Conservation (phyloP, 495 filamentous ascomycete species). For the Neurospora sublineolata region DNA sequence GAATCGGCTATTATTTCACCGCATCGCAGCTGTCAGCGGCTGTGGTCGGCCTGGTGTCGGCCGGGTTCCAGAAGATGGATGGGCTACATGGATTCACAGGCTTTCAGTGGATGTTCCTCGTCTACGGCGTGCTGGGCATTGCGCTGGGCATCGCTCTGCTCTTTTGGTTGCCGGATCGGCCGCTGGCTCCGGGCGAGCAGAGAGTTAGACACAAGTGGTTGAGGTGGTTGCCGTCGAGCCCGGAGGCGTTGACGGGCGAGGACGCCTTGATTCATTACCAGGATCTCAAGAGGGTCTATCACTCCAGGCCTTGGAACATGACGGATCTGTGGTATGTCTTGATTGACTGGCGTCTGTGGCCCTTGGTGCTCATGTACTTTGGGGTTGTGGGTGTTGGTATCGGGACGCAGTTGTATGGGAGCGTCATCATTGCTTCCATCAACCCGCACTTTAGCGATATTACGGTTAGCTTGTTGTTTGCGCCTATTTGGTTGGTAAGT, state of each 20-base stretch:
- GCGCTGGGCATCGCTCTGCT: slow-evolving; percentile 59
- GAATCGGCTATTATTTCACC: slow-evolving; percentile 83
- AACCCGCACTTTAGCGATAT: slow-evolving; percentile 60
- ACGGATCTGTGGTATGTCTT: slow-evolving; percentile 57
- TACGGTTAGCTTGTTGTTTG: slow-evolving; percentile 69
- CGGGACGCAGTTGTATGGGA: slow-evolving; percentile 76
- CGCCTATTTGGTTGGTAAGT: slow-evolving; percentile 83
- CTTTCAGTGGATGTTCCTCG: slow-evolving; percentile 91
- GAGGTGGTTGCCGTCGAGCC: slow-evolving; percentile 51
- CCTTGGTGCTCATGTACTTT: slow-evolving; percentile 82
- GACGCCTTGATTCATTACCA: slow-evolving; percentile 77
- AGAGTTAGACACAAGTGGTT: slow-evolving; percentile 33
- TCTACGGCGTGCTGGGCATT: slow-evolving; percentile 69
- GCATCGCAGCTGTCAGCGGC: slow-evolving; percentile 82
- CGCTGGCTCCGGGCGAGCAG: slow-evolving; percentile 50
- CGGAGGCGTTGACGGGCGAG: slow-evolving; percentile 61
- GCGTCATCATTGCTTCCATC: slow-evolving; percentile 71
- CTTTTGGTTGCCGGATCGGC: slow-evolving; percentile 86
- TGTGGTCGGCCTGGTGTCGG: slow-evolving; percentile 80
- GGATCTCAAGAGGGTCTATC: slow-evolving; percentile 72
- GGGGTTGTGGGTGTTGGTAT: slow-evolving; percentile 88
- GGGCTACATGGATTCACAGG: slow-evolving; percentile 64
- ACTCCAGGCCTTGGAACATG: slow-evolving; percentile 55
- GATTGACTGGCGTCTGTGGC: slow-evolving; percentile 79
- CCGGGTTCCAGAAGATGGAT: slow-evolving; percentile 87